phyloP scores from a whole-genome alignment of 352 stramenopile species.

The Phytophthora sp. region DNA sequence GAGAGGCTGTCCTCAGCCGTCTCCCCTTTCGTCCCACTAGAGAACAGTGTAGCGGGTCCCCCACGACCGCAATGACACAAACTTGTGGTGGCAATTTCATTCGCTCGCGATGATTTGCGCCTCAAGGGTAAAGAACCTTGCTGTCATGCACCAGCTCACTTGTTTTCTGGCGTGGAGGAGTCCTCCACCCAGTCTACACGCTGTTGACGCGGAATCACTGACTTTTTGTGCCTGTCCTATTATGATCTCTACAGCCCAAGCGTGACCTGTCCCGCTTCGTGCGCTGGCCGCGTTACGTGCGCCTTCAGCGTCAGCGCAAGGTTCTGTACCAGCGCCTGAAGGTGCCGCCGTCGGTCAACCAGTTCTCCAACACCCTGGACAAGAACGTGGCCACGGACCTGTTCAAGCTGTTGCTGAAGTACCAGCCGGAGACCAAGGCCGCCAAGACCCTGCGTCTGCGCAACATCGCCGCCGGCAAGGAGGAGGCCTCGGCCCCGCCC shows the following conservation, averaged over 20 bases:
- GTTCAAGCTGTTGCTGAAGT: conserved; percentile 99
- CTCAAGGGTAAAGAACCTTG: conserved; percentile 81
- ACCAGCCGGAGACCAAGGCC: conserved; percentile 98
- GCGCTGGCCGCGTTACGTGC: conserved; percentile 98
- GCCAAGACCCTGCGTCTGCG: conserved; percentile 98
- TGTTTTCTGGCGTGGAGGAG: conserved; percentile 16
- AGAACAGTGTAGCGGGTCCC: conserved; percentile 83
- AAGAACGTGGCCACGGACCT: conserved; percentile 99
- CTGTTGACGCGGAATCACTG: conserved; percentile 10
- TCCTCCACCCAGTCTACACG: conserved; percentile 1
- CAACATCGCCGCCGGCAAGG: conserved; percentile 95
- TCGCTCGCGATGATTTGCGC: conserved; percentile 45
- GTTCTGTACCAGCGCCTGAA: conserved; percentile 99
- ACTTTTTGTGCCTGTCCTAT: conserved; percentile 23
- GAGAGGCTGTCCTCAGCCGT: background rate
- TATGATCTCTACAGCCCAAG: conserved; percentile 76
- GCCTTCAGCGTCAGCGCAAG: conserved; percentile 99
- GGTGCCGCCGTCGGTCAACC: conserved; percentile 98
- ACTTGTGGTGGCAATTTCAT: conserved; percentile 84
- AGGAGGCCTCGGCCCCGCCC: conserved; percentile 87
- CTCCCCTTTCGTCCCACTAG: conserved; percentile 10
- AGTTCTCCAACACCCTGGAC: conserved; percentile 98
- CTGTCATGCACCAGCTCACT: conserved; percentile 40
- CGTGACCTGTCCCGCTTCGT: conserved; percentile 99
- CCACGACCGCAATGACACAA: conserved; percentile 94